Base-by-base conservation (phyloP, 768 basidiomycete genomes). In the Agrocybe pediades region DNA sequence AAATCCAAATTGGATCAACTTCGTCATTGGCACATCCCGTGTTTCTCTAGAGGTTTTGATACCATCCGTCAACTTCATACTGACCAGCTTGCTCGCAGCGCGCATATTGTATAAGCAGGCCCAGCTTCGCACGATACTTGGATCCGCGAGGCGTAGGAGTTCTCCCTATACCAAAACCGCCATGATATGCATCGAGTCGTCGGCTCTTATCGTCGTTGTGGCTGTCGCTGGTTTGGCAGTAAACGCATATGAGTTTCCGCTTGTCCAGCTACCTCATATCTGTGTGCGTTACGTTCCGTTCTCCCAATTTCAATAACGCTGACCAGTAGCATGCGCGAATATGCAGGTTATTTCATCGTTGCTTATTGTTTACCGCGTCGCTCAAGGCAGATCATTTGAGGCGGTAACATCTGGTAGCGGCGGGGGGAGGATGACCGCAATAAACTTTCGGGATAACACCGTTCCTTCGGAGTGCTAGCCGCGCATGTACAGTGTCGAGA, bases 301-400 rank as follows among this genome's bases (percentile, higher is more conserved):
- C 23, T 4, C 19, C 6, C 6, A n/a, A 3, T 16, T 7, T 29
- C n/a, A 20, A 16, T 9, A 17, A 4, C 19, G 16, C 42, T 9
- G 23, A 6, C 9, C 6, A 15, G 4, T n/a, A 42, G 9, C 15
- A 33, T 21, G n/a, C 7, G 5, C 19, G 13, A 11, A n/a, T n/a
- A n/a, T 24, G 8, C 16, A 52, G 51, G 51, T 45, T 13, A 52
- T 52, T 15, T 52, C 51, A 9, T 30, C 51, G 24, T 45, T 52
- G 17, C 42, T 51, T 19, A 51, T 51, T 21, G 23, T 51, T 17
- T 42, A 42, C 16, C 41, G 50, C 30, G 50, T 51, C 13, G 41
- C 41, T 3, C 41, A 43, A 51, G 50, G 50, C 16, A 43, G 42
- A 23, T 4, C 11, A n/a, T n/a, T n/a, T n/a, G n/a, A n/a, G n/a